Conservation (phyloP, 345 rosid species). For the Lenwebbia sp. region DNA sequence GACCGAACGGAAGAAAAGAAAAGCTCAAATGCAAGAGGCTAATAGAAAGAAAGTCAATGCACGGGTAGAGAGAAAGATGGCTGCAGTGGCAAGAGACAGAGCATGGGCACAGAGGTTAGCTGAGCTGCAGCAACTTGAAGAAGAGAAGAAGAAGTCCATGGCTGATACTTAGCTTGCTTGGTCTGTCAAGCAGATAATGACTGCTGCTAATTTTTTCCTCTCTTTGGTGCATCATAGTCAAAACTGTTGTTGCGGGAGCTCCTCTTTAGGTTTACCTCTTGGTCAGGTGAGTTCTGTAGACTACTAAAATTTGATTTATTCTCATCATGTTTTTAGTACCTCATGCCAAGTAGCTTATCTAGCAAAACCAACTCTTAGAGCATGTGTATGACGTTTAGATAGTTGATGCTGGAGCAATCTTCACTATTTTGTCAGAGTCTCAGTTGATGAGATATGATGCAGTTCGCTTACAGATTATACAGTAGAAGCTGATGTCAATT, state of each 20-base stretch:
- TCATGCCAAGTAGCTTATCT: background rate
- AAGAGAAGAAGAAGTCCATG: slow-evolving; percentile 62
- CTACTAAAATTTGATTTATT: background rate
- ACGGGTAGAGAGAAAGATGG: slow-evolving; percentile 38
- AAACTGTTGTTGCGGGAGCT: background rate
- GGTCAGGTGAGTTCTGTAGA: background rate
- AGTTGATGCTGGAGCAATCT: background rate
- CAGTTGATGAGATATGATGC: background rate
- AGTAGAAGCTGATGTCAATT: background rate
- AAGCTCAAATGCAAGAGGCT: slow-evolving; percentile 73
- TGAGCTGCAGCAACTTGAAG: slow-evolving; percentile 65
- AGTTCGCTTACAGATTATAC: background rate
- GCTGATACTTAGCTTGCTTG: background rate
- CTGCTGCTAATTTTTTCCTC: background rate
- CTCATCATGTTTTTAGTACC: background rate
- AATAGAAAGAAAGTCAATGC: slow-evolving; percentile 54
- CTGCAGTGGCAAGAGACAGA: slow-evolving; percentile 85
- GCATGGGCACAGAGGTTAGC: slow-evolving; percentile 71
- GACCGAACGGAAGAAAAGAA: slow-evolving; percentile 94
- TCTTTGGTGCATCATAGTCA: background rate
- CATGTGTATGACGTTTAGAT: background rate
- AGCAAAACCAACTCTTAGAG: background rate
- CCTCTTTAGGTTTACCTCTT: background rate
- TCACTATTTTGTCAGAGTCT: background rate
- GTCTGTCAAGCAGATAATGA: background rate